Evolutionary conservation across 2,329 filamentous ascomycete species (phyloP).

Genomic region (Xylariomycetidae sp.): DNA sequence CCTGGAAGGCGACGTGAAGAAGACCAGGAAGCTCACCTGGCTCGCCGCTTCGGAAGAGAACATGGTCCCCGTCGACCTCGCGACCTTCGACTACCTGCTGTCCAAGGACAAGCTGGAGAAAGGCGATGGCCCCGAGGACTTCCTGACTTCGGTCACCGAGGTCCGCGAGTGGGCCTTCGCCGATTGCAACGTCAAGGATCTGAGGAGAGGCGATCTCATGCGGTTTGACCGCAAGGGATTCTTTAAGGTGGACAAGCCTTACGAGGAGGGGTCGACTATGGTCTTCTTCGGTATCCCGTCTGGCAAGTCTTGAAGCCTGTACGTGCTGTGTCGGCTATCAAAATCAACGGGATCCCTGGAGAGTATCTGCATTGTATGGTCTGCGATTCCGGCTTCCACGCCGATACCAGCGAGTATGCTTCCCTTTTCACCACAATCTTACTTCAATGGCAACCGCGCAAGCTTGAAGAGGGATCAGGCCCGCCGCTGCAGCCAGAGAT

Average conservation of each 20-base stretch:
- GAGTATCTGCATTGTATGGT: too few relatives aligned
- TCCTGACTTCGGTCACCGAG: slow-evolving; percentile 64
- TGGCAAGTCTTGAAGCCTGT: too few relatives aligned
- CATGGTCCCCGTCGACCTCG: slow-evolving; percentile 71
- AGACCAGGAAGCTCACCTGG: slow-evolving; percentile 95
- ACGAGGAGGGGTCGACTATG: slow-evolving; percentile 1
- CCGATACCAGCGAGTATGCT: too few relatives aligned
- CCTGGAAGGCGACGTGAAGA: slow-evolving; percentile 83
- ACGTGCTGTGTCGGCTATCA: too few relatives aligned
- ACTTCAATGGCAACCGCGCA: too few relatives aligned
- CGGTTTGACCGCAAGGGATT: slow-evolving; percentile 9
- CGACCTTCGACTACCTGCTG: slow-evolving; percentile 87
- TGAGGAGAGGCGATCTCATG: slow-evolving; percentile 1
- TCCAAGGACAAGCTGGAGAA: slow-evolving; percentile 88
- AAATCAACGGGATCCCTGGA: too few relatives aligned
- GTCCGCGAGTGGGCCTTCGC: slow-evolving; percentile 2
- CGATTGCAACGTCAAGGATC: slow-evolving; percentile 6
- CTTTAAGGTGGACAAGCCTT: slow-evolving; percentile 8
- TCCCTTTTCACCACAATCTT: too few relatives aligned
- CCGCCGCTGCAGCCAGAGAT: too few relatives aligned
- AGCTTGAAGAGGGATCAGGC: too few relatives aligned
- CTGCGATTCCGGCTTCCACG: too few relatives aligned
- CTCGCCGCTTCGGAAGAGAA: slow-evolving; percentile 65
- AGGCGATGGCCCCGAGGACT: slow-evolving; percentile 75
- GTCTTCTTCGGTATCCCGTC: slow-evolving; percentile 9